Percentiles rank a stretch among this genome's conserved stretches.
Conservation (phyloP, 2,329 filamentous ascomycete species). For the Penicillium occitanis region DNA sequence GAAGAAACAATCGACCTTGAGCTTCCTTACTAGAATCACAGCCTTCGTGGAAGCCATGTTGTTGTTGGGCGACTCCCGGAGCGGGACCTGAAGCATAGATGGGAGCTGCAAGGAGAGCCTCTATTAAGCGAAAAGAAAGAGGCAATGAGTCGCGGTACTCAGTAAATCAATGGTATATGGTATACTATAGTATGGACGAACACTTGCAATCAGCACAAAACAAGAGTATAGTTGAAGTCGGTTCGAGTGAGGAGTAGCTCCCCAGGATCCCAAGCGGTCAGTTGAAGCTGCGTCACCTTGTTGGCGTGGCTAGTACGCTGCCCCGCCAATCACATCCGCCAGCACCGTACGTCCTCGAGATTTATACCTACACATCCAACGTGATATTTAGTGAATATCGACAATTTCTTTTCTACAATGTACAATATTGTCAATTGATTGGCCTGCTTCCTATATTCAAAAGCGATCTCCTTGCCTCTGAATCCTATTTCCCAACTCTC, state of each 20-base stretch:
- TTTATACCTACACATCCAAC: neutral
- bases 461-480: too few relatives aligned
- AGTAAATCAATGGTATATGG: neutral
- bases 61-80: constrained; percentile 37
- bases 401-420: neutral
- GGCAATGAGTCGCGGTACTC: neutral
- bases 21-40: constrained; percentile 74
- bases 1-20: neutral
- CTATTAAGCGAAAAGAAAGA: neutral
- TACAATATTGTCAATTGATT: neutral
- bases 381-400: neutral
- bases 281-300: constrained; percentile 13
- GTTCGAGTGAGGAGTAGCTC: neutral
- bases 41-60: constrained; percentile 74
- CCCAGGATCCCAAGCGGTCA: constrained; percentile 5
- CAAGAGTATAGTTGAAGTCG: neutral
- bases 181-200: neutral
- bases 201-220: neutral
- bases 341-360: neutral
- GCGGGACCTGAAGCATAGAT: constrained; percentile 48
- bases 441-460: neutral
- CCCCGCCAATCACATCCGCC: constrained; percentile 9
- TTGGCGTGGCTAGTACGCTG: constrained; percentile 6
- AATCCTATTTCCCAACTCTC: too few relatives aligned
- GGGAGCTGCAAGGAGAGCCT: constrained; percentile 3